These are phyloP conservation scores for Cladorrhinum sp. DNA, from an alignment of 2,329 filamentous ascomycete genomes.

Conservation along the genomic window DNA sequence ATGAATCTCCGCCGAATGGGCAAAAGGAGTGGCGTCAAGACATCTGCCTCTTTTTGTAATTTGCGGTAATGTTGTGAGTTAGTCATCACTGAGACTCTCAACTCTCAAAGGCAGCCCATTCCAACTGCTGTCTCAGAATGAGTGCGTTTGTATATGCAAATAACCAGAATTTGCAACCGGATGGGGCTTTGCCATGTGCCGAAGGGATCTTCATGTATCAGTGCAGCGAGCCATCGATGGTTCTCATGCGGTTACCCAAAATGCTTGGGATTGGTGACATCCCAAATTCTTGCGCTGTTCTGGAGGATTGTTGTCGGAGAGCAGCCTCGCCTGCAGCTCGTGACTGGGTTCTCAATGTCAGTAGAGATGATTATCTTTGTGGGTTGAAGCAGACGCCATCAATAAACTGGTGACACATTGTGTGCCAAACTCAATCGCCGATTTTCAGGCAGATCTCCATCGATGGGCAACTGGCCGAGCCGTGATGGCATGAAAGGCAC, in stretches of 20 bases:
- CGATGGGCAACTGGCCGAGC: not conserved
- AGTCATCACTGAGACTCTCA: not conserved
- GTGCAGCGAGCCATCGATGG: not conserved
- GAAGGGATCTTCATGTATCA: not conserved
- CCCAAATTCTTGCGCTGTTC: not conserved
- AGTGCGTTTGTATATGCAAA: not conserved
- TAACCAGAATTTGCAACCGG: not conserved
- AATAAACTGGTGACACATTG: constrained; percentile 13
- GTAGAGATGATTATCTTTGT: not conserved
- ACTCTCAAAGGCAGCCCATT: not conserved
- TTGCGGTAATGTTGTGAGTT: not conserved
- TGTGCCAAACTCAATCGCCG: not conserved
- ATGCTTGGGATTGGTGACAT: not conserved
- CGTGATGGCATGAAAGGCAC: constrained; percentile 5
- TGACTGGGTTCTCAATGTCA: not conserved
- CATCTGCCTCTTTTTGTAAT: not conserved
- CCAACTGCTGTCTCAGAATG: not conserved
- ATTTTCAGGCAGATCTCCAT: constrained; percentile 3
- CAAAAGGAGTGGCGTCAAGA: not conserved
- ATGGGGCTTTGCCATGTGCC: not conserved
- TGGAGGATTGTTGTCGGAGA: not conserved
- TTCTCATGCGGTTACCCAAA: not conserved
- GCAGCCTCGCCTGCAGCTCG: not conserved
- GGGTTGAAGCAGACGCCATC: not conserved
- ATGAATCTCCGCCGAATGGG: not conserved